phyloP scores from a whole-genome alignment of 2,329 filamentous ascomycete species.

The Calonectria hawksworthii region DNA sequence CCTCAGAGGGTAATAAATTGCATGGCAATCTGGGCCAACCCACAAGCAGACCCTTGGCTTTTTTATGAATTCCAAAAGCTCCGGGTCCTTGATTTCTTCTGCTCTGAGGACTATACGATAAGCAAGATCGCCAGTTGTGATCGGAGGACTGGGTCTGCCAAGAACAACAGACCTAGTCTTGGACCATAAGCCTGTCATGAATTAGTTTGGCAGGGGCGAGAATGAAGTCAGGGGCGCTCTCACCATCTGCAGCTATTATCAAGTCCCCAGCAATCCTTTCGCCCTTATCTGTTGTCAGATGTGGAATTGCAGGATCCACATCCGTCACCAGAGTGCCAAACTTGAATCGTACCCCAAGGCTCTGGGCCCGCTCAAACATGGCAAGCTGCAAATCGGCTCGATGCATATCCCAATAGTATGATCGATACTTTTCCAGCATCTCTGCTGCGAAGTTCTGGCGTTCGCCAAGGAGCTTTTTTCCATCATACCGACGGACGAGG shows the following conservation, averaged over 20 bases:
- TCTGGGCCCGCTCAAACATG: neutral
- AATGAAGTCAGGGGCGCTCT: neutral
- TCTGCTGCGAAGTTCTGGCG: neutral
- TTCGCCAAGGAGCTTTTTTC: neutral
- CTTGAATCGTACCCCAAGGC: neutral
- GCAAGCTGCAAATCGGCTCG: neutral
- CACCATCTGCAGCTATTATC: neutral
- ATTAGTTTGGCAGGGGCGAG: neutral
- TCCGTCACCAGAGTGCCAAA: neutral
- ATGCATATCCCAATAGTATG: neutral
- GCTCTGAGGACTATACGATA: neutral
- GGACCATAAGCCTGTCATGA: neutral
- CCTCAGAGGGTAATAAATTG: neutral
- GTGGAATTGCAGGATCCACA: neutral
- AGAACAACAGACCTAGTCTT: neutral
- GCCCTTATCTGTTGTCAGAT: neutral
- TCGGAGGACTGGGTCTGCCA: neutral
- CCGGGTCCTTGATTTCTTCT: neutral
- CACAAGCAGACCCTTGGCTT: neutral
- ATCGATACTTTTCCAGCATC: neutral
- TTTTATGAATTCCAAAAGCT: neutral
- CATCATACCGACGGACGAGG: neutral
- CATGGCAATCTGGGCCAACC: neutral
- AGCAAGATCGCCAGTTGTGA: neutral
- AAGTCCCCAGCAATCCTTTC: neutral